These are phyloP conservation scores for Aspergillus intermedius DNA, from an alignment of 2,329 filamentous ascomycete species.

Conservation along the genomic window DNA sequence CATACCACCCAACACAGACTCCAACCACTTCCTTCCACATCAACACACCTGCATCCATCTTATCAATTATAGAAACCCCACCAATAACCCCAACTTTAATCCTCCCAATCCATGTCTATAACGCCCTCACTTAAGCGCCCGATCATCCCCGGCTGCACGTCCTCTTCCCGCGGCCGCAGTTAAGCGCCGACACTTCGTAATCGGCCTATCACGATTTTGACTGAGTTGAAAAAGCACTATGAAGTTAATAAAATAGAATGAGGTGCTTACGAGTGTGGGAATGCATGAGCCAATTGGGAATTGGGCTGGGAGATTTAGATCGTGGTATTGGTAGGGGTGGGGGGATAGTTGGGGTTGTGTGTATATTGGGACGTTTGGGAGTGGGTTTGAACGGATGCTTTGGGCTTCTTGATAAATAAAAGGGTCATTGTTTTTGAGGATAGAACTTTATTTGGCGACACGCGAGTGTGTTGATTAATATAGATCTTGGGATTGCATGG, in stretches of 20 bases:
- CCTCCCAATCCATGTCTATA: not conserved
- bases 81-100: not conserved
- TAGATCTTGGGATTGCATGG: not conserved
- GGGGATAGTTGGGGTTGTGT: not conserved
- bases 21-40: not conserved
- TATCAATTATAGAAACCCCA: not conserved
- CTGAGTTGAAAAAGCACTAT: not conserved
- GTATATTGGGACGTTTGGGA: not conserved
- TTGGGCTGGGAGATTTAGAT: not conserved
- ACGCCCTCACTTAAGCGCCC: not conserved
- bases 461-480: not conserved
- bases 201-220: not conserved
- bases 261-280: not conserved
- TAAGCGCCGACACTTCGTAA: not conserved
- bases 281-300: not conserved
- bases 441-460: not conserved
- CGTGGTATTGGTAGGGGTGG: not conserved
- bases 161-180: not conserved
- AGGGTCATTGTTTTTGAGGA: not conserved
- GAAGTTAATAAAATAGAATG: not conserved
- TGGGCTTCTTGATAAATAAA: not conserved
- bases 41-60: no score
- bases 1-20: not conserved
- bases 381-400: not conserved
- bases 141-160: not conserved